Evolutionary conservation across 2,329 filamentous ascomycete species (phyloP).

Genomic region (Penicillium sp.): DNA sequence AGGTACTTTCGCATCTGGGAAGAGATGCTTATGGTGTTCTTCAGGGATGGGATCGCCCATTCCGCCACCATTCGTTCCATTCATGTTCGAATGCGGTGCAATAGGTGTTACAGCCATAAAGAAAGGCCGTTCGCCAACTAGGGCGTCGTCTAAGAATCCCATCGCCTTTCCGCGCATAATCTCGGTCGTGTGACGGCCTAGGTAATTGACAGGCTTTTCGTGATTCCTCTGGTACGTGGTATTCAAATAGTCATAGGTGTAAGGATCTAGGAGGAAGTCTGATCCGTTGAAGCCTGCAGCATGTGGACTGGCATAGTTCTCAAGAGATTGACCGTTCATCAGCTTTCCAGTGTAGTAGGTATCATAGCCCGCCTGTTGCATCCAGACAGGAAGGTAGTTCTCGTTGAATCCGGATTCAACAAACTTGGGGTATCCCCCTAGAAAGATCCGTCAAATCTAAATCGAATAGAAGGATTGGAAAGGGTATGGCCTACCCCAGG

Average conservation of each 20-base stretch:
- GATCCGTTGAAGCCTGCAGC: slow-evolving; percentile 42
- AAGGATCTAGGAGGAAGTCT: slow-evolving; percentile 47
- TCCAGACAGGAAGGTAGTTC: slow-evolving; percentile 53
- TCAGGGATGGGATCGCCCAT: slow-evolving; percentile 53
- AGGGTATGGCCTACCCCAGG: slow-evolving; percentile 35
- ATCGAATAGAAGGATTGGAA: no score
- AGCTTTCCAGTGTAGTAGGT: slow-evolving; percentile 58
- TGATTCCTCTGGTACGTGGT: slow-evolving; percentile 62
- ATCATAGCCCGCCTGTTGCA: slow-evolving; percentile 53
- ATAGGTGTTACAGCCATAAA: slow-evolving; percentile 66
- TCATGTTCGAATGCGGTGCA: slow-evolving; percentile 62
- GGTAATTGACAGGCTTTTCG: slow-evolving; percentile 55
- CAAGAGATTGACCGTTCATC: slow-evolving; percentile 52
- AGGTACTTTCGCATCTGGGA: slow-evolving; percentile 59
- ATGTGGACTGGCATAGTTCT: slow-evolving; percentile 49
- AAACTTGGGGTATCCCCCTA: slow-evolving; percentile 52
- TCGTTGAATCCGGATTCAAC: slow-evolving; percentile 52
- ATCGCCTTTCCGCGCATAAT: slow-evolving; percentile 60
- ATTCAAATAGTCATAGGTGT: slow-evolving; percentile 67
- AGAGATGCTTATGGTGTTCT: slow-evolving; percentile 61
- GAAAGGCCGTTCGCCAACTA: slow-evolving; percentile 58
- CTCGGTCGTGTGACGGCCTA: slow-evolving; percentile 58
- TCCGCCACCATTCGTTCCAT: slow-evolving; percentile 35
- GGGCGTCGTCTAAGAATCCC: slow-evolving; percentile 61
- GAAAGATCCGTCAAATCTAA: no score